phyloP scores from a whole-genome alignment of 2,329 filamentous ascomycete species.

The Botrytis deweyae region DNA sequence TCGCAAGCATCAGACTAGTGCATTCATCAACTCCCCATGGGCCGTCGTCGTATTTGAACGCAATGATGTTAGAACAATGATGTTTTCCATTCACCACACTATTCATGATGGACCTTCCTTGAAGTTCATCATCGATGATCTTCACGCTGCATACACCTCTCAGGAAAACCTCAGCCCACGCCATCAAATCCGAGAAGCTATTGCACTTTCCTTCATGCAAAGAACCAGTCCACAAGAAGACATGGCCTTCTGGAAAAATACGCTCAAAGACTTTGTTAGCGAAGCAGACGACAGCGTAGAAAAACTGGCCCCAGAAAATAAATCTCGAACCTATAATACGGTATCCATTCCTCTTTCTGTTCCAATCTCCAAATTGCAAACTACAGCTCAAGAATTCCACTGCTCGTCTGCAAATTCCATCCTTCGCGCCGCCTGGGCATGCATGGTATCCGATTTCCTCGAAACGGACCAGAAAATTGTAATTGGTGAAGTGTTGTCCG shows the following conservation, averaged over 20 bases:
- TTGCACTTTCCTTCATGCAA: not conserved
- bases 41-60: not conserved
- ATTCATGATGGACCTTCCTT: constrained; percentile 8
- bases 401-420: constrained; percentile 14
- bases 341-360: not conserved
- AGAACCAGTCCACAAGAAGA: constrained; percentile 12
- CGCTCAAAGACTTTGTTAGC: not conserved
- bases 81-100: constrained; percentile 7
- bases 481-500: constrained; percentile 3
- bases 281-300: constrained; percentile 3
- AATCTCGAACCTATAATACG: constrained; percentile 5
- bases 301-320: not conserved
- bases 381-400: constrained; percentile 2
- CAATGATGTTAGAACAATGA: constrained; percentile 3
- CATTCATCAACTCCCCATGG: constrained; percentile 4
- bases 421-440: constrained; percentile 9
- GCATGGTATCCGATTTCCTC: constrained; percentile 3
- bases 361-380: not conserved
- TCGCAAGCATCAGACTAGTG: not conserved
- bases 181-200: constrained; percentile 7
- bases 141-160: not conserved
- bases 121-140: not conserved
- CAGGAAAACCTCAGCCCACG: not conserved
- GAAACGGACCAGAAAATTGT: constrained; percentile 11
- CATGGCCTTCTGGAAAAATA: not conserved